Conservation (phyloP, 2,329 filamentous ascomycete species). For the Bimuria novae-zelandiae region DNA sequence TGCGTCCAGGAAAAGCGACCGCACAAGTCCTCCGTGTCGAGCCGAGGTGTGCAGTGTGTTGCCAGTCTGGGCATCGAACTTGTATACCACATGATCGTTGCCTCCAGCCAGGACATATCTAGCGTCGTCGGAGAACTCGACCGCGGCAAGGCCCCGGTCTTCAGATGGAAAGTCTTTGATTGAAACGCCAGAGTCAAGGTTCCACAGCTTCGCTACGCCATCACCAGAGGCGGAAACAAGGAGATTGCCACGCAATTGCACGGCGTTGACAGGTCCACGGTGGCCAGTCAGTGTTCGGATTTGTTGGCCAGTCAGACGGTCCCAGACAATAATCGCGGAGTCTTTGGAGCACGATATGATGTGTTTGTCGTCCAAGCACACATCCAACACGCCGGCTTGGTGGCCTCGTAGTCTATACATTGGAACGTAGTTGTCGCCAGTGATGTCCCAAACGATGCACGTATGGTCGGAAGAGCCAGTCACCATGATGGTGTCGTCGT, state of each 20-base stretch:
- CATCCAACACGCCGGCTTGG: constrained; percentile 85
- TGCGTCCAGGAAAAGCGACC: constrained; percentile 88
- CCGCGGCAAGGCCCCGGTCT: constrained; percentile 91
- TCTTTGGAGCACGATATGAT: constrained; percentile 99
- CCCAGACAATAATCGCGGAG: constrained; percentile 91
- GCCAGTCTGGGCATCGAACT: constrained; percentile 92
- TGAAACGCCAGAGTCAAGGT: constrained; percentile 83
- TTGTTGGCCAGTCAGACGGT: constrained; percentile 75
- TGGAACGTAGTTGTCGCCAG: constrained; percentile 67
- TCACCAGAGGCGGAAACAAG: constrained; percentile 94
- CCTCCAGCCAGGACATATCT: constrained; percentile 90
- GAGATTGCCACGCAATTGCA: constrained; percentile 90
- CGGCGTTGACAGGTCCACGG: constrained; percentile 90
- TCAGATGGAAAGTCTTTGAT: constrained; percentile 90
- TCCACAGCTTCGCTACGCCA: constrained; percentile 93
- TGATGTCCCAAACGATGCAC: constrained; percentile 89
- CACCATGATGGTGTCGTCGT: constrained; percentile 88
- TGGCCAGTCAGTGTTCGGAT: constrained; percentile 84
- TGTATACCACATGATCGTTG: constrained; percentile 93
- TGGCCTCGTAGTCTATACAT: constrained; percentile 79
- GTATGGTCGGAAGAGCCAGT: constrained; percentile 92
- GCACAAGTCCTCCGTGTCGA: constrained; percentile 84
- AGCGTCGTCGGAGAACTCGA: constrained; percentile 95
- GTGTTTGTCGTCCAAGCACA: constrained; percentile 88
- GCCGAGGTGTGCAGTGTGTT: constrained; percentile 78